Evolutionary conservation across 75 land plant species (phyloP).

Genomic region (Isoetes taiwanensis): DNA sequence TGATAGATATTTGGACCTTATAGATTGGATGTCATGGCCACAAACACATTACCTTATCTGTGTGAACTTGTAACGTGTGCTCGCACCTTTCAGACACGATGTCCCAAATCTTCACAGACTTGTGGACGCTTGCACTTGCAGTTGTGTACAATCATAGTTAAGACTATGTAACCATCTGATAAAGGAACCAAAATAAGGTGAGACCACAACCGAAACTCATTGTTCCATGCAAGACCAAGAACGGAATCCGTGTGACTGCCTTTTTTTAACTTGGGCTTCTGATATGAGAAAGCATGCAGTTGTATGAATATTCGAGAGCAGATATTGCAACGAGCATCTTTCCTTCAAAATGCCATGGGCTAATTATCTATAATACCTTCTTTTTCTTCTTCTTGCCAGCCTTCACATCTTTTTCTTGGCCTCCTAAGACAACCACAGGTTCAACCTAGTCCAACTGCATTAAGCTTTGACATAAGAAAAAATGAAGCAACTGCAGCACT

Average conservation of each 20-base stretch:
- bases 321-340: too few relatives aligned
- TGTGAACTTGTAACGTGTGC: constrained; percentile 55
- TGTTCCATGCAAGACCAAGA: constrained; percentile 87
- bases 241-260: constrained; percentile 80
- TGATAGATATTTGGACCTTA: too few relatives aligned
- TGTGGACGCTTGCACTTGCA: constrained; percentile 92
- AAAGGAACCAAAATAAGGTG: not conserved
- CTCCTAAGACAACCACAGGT: constrained; percentile 54
- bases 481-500: too few relatives aligned
- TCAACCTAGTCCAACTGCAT: constrained; percentile 63
- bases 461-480: too few relatives aligned
- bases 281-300: too few relatives aligned
- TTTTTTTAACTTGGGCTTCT: constrained; percentile 52
- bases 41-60: constrained; percentile 75
- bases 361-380: constrained; percentile 16
- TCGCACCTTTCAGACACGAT: constrained; percentile 53
- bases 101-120: constrained; percentile 82
- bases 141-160: too few relatives aligned
- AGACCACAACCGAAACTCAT: constrained; percentile 43
- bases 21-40: too few relatives aligned
- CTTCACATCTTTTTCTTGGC: constrained; percentile 13
- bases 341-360: too few relatives aligned
- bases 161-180: not conserved
- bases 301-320: too few relatives aligned
- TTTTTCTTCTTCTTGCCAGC: constrained; percentile 41